These are phyloP conservation scores for Prunus campanulata DNA, from an alignment of 306 rosid genomes.

Conservation along the genomic window DNA sequence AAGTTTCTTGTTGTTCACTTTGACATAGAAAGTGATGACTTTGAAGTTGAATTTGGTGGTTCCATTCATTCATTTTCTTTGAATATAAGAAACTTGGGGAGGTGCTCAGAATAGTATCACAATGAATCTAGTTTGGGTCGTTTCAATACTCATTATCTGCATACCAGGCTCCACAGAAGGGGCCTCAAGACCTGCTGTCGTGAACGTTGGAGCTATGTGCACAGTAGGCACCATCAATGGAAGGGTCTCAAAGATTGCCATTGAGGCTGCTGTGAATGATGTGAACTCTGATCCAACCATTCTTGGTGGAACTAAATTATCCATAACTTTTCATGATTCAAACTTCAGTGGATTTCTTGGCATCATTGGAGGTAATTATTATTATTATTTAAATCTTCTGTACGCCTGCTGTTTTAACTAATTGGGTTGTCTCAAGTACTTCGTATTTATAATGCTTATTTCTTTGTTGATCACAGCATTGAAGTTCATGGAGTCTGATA, in stretches of 20 bases:
- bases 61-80: background rate
- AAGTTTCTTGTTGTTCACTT: background rate
- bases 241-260: constrained; percentile 42
- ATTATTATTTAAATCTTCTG: background rate
- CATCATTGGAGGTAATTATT: constrained; percentile 42
- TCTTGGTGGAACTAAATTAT: constrained; percentile 45
- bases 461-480: constrained; percentile 34
- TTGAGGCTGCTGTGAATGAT: constrained; percentile 48
- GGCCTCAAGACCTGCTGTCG: constrained; percentile 33
- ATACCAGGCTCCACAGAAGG: constrained; percentile 29
- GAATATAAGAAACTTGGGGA: background rate
- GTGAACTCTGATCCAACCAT: constrained; percentile 48
- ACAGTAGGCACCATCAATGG: constrained; percentile 38
- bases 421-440: background rate
- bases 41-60: background rate
- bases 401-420: background rate
- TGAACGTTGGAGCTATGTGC: constrained; percentile 49
- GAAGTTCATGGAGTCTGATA: constrained; percentile 39
- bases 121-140: constrained; percentile 35
- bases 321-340: constrained; percentile 35
- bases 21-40: background rate
- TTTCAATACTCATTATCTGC: constrained; percentile 29
- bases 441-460: background rate
- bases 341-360: constrained; percentile 54
- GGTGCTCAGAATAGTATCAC: background rate